A percentile compares a stretch with the other conserved stretches of the same genome.
Conservation (phyloP, 768 basidiomycete genomes). For the Porphyrellus cyaneotinctus region DNA sequence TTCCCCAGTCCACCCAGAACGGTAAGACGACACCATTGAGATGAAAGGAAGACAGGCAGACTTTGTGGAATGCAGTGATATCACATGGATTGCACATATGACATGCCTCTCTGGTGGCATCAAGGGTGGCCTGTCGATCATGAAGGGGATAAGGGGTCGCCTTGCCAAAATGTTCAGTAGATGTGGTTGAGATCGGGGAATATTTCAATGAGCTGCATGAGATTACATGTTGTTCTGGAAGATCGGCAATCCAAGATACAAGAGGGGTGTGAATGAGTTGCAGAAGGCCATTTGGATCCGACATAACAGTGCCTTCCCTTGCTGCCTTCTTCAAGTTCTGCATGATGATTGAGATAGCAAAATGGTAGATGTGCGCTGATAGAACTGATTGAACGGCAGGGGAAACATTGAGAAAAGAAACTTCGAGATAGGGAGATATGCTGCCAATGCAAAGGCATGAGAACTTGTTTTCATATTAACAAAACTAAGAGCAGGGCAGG, state of each 20-base stretch:
- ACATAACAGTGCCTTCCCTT: conserved; percentile 24
- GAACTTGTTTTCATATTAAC: conserved; percentile 32
- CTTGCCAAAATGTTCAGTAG: background rate
- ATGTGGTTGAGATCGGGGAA: background rate
- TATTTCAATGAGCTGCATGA: background rate
- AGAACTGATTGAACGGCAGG: conserved; percentile 26
- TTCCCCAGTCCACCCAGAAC: too few relatives aligned
- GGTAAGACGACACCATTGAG: too few relatives aligned
- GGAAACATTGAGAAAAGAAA: background rate
- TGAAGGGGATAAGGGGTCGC: background rate
- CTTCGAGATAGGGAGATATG: conserved; percentile 31
- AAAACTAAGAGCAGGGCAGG: too few relatives aligned
- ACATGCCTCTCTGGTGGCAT: conserved; percentile 2
- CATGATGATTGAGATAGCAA: conserved; percentile 29
- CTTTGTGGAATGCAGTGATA: background rate
- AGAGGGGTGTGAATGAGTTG: background rate
- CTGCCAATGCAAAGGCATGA: conserved; percentile 27
- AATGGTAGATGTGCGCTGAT: conserved; percentile 27
- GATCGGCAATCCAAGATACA: background rate
- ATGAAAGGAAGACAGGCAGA: too few relatives aligned
- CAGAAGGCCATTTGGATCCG: conserved; percentile 17
- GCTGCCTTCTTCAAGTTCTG: conserved; percentile 28
- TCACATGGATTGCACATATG: background rate
- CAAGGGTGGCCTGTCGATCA: background rate
- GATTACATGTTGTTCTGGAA: conserved; percentile 6